Base-by-base conservation (phyloP, 345 rosid species). In the Carallia brachiata region DNA sequence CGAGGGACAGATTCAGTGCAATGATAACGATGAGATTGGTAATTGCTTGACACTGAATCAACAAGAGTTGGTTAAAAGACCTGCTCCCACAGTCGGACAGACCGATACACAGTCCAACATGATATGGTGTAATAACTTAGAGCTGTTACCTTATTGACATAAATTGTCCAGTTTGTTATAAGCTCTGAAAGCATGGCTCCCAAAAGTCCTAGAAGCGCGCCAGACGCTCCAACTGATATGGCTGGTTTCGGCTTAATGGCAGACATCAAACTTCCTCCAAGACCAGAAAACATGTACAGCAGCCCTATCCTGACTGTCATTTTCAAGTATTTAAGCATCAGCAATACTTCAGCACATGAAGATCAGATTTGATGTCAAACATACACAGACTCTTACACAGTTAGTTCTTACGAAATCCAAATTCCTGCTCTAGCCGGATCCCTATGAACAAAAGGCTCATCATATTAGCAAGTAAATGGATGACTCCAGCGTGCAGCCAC, bases 151-250 rank as follows among this genome's bases (percentile, higher is more conserved):
- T 74, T 74, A 37, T 74, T 74, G 32, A 60, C 52, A 57, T 74
- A 74, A 23, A 69, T 74, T 69, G 78, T 74, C 78, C 78, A 74
- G 65, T 74, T 74, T 31, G 61, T 36, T 57, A 74, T 57, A 19
- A 74, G 78, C 65, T 74, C 78, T 0, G 78, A 74, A 30, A 74
- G 78, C 78, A 74, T 69, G 17, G 69, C 71, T 63, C 78, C 78
- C 13, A 74, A 65, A 36, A 74, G 78, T 32, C 78, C 78, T 32
- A 74, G 64, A 48, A 74, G 73, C 18, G 78, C 78, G 62, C 78
- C 78, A 0, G 78, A 74, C 15, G 78, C 78, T 7, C 78, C 78
- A 0, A 74, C 78, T 6, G 78, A 68, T 36, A 74, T 63, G 18
- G 3, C 55, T 39, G 72, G 72, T 52, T 53, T 67, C 6, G 62